Conservation (phyloP, 169 alveolate genomes). For the Blepharisma undulans region DNA sequence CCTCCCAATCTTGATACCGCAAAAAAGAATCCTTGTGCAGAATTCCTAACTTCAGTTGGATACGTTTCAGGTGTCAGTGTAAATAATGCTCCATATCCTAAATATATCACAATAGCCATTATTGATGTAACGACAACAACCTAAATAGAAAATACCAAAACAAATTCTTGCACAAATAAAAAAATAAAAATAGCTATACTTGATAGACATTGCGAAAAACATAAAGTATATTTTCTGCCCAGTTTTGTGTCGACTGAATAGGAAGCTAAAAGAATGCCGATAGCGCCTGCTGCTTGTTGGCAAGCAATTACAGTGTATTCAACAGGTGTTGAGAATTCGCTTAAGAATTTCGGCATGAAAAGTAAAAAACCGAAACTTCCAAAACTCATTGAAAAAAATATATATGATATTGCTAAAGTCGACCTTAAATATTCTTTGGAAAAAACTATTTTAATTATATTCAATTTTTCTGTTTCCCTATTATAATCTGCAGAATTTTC, state of each 20-base stretch:
- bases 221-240: conserved; percentile 16
- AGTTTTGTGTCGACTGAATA: background rate
- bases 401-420: background rate
- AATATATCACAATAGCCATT: background rate
- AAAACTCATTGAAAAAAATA: background rate
- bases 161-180: background rate
- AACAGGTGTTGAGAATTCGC: background rate
- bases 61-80: conserved; percentile 27
- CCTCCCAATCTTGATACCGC: conserved; percentile 25
- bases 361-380: background rate
- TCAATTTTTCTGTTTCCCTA: background rate
- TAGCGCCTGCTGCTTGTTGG: background rate
- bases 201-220: background rate
- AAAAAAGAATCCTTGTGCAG: background rate
- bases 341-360: background rate
- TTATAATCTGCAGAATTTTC: background rate
- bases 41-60: conserved; percentile 5
- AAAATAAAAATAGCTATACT: background rate
- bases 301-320: background rate
- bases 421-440: background rate
- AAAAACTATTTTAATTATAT: background rate
- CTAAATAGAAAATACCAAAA: background rate
- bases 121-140: background rate
- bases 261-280: background rate
- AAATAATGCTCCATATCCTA: conserved; percentile 8